Conservation (phyloP, 1,284 basidiomycete genomes). For the Vanrija humicola region DNA sequence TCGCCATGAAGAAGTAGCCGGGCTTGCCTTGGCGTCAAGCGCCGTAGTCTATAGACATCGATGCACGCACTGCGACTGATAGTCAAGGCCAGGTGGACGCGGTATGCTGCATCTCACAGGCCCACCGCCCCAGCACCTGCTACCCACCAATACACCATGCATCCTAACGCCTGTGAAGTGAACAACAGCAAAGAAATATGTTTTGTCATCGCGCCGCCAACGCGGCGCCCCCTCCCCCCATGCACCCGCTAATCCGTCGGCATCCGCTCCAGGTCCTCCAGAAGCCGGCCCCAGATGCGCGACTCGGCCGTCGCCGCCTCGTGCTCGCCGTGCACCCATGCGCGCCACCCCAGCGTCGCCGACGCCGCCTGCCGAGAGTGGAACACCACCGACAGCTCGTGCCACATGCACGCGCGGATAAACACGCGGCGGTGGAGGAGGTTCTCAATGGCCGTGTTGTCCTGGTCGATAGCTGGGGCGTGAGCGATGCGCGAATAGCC, state of each 20-base stretch:
- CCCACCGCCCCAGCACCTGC: too few species aligned
- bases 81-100: too few species aligned
- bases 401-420: slow-evolving; percentile 85
- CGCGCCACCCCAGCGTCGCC: slow-evolving; percentile 66
- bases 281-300: slow-evolving; percentile 68
- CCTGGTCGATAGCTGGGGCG: slow-evolving; percentile 39
- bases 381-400: slow-evolving; percentile 78
- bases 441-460: slow-evolving; percentile 55
- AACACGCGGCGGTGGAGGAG: slow-evolving; percentile 72
- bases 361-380: slow-evolving; percentile 82
- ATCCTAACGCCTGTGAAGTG: neutral
- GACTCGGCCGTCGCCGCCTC: slow-evolving; percentile 61
- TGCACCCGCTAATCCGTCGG: slow-evolving; percentile 67
- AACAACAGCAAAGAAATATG: neutral
- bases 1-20: slow-evolving; percentile 37
- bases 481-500: neutral
- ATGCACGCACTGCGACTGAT: too few species aligned
- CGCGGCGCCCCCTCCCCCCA: neutral
- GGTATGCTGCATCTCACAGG: too few species aligned
- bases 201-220: neutral
- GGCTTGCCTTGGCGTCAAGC: too few species aligned
- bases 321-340: slow-evolving; percentile 67
- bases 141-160: too few species aligned
- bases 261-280: slow-evolving; percentile 69
- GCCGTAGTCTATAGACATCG: too few species aligned